A percentile compares a stretch with the other conserved stretches of the same genome.
Conservation (phyloP, 1,284 basidiomycete genomes). For the Tetrapyrgos nigripes region DNA sequence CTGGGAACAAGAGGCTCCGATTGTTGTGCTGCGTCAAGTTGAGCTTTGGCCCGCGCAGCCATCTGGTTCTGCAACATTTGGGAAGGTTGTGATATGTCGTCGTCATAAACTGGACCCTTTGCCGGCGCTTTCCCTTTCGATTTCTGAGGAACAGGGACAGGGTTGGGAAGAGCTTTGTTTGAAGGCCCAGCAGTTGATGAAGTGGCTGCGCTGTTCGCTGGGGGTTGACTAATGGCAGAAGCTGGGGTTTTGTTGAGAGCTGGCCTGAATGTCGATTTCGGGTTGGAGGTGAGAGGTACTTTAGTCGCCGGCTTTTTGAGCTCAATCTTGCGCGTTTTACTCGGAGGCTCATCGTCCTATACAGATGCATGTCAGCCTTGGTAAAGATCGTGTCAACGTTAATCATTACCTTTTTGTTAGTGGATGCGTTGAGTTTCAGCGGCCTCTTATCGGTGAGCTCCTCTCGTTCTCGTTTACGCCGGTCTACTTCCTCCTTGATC, state of each 20-base stretch:
- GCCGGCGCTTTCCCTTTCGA: conserved; percentile 50
- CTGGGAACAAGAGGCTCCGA: conserved; percentile 58
- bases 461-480: conserved; percentile 76
- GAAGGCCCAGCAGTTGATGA: conserved; percentile 21
- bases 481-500: conserved; percentile 71
- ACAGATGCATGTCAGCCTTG: conserved; percentile 3
- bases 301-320: conserved; percentile 49
- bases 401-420: conserved; percentile 60
- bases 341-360: conserved; percentile 68
- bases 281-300: conserved; percentile 28
- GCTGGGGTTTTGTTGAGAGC: conserved; percentile 35
- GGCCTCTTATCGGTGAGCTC: conserved; percentile 73
- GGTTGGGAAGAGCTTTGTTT: conserved; percentile 13
- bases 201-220: conserved; percentile 21
- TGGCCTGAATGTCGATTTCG: conserved; percentile 60
- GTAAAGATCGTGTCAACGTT: neutral
- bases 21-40: conserved; percentile 66
- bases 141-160: conserved; percentile 30
- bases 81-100: conserved; percentile 62
- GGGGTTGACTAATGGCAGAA: conserved; percentile 32
- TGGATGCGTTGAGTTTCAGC: conserved; percentile 37
- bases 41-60: conserved; percentile 70
- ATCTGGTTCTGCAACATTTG: conserved; percentile 70
- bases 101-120: conserved; percentile 41
- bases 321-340: conserved; percentile 65